Evolutionary conservation across 1,139 yeast genomes (phyloP).

Genomic region (Geotrichum reessii): DNA sequence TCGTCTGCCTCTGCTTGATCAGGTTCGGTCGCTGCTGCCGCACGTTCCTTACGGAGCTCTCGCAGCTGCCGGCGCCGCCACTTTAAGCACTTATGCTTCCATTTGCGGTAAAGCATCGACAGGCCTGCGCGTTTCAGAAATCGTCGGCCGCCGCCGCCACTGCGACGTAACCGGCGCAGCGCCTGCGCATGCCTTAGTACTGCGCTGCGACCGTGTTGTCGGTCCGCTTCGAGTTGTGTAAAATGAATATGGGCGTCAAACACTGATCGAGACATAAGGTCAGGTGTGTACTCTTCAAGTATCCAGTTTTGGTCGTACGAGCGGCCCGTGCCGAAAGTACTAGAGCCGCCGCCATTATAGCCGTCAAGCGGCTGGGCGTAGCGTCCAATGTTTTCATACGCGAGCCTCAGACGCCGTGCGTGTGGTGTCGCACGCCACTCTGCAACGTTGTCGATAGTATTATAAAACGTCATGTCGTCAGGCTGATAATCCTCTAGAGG

Average conservation of each 20-base stretch:
- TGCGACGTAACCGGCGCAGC: not conserved
- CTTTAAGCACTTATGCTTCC: not conserved
- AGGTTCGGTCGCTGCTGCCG: not conserved
- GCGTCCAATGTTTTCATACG: not conserved
- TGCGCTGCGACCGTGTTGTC: not conserved
- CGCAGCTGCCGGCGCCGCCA: not conserved
- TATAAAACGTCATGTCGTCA: not conserved
- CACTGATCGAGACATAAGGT: not conserved
- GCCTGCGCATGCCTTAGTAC: not conserved
- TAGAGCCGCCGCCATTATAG: not conserved
- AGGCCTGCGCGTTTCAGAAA: not conserved
- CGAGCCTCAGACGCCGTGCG: not conserved
- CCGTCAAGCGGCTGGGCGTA: not conserved
- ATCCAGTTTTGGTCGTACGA: constrained; percentile 6
- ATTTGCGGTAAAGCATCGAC: not conserved
- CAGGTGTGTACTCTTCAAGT: constrained; percentile 2
- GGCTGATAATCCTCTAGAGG: not conserved
- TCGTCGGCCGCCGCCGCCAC: not conserved
- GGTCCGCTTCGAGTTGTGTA: not conserved
- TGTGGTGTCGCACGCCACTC: not conserved
- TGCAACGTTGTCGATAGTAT: not conserved
- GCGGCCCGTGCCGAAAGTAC: not conserved
- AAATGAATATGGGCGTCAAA: not conserved
- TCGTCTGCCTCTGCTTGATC: not conserved
- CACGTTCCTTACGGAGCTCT: not conserved